These are phyloP conservation scores for Talaromyces wortmannii DNA, from an alignment of 495 filamentous ascomycete genomes.

Conservation along the genomic window DNA sequence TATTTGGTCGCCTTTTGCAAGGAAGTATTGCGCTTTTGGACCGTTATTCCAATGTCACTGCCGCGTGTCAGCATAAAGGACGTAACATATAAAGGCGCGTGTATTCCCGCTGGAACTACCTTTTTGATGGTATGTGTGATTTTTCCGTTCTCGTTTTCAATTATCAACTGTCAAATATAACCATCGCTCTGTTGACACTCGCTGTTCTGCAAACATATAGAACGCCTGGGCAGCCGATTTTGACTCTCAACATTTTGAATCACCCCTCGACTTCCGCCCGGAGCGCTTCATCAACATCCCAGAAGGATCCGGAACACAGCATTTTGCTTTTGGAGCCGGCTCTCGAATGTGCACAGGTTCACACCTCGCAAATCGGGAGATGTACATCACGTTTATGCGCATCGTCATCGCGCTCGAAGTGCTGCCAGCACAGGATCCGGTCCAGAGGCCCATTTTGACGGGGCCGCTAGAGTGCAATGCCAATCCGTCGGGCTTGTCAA, in stretches of 20 bases:
- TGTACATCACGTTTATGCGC: conserved; percentile 58
- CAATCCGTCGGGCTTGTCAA: conserved; percentile 56
- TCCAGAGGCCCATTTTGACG: conserved; percentile 37
- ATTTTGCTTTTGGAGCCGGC: conserved; percentile 56
- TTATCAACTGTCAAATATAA: too few relatives aligned
- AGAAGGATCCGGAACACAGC: conserved; percentile 44
- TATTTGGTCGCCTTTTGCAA: conserved; percentile 52
- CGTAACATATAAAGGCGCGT: conserved; percentile 45
- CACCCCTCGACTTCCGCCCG: conserved; percentile 48
- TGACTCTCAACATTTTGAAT: conserved; percentile 43
- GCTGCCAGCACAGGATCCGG: conserved; percentile 11
- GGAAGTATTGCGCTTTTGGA: conserved; percentile 51
- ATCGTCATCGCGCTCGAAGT: conserved; percentile 46
- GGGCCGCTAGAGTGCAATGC: conserved; percentile 57
- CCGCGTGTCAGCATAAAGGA: conserved; percentile 54
- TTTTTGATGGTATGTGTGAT: conserved; percentile 52
- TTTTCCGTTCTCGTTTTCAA: too few relatives aligned
- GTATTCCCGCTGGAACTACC: conserved; percentile 52
- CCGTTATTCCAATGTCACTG: conserved; percentile 51
- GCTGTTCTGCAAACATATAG: conserved; percentile 17
- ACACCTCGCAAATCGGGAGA: conserved; percentile 53
- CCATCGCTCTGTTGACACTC: conserved; percentile 8
- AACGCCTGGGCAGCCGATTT: conserved; percentile 58
- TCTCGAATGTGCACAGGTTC: conserved; percentile 62
- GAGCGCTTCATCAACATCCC: conserved; percentile 57